These are phyloP conservation scores for Colletotrichum sp. DNA, from an alignment of 2,329 filamentous ascomycete species.

Conservation along the genomic window DNA sequence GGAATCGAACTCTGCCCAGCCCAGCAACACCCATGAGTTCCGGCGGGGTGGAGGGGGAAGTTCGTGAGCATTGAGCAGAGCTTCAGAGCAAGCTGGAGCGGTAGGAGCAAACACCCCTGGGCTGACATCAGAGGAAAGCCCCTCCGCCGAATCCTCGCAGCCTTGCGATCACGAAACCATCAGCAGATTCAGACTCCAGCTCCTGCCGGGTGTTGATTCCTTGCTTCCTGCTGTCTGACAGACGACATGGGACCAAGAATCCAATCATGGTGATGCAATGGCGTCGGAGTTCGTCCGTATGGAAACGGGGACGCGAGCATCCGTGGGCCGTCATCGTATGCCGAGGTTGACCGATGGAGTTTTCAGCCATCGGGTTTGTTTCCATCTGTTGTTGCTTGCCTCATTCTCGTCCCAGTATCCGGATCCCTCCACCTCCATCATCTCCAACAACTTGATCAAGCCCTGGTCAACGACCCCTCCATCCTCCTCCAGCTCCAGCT, in stretches of 20 bases:
- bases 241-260: background rate
- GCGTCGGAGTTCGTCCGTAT: background rate
- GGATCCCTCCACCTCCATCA: background rate
- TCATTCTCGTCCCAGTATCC: background rate
- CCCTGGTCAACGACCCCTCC: background rate
- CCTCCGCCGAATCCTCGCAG: background rate
- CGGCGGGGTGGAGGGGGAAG: background rate
- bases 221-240: background rate
- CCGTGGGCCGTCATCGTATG: background rate
- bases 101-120: background rate
- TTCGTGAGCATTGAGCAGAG: background rate
- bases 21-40: constrained; percentile 9
- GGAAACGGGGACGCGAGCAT: background rate
- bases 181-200: background rate
- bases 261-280: background rate
- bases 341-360: background rate
- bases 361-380: background rate
- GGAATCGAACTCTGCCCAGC: background rate
- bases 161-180: constrained; percentile 7
- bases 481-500: background rate
- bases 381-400: background rate
- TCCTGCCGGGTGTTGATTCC: background rate
- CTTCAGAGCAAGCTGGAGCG: background rate
- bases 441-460: background rate
- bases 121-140: constrained; percentile 1